Base-by-base conservation (phyloP, 1,284 basidiomycete species). In the Xerocomus nothofagi region DNA sequence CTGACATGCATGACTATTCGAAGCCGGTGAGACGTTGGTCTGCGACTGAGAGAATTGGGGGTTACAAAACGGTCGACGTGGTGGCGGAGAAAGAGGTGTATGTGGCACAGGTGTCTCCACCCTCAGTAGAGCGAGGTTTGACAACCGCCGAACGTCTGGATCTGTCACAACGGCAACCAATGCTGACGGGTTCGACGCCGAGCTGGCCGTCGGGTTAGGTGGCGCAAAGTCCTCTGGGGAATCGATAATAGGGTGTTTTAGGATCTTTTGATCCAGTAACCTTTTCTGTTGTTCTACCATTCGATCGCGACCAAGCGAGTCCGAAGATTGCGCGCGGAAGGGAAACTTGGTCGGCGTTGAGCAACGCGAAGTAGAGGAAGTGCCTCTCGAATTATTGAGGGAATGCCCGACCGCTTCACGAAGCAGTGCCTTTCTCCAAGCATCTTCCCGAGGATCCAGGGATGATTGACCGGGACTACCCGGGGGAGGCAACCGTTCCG, bases 381-480 rank as follows among this genome's bases (percentile, higher is more conserved):
- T 57, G 60, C 72, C 70, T 0, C 73, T 70, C 4, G 83, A 77
- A 41, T 74, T 77, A 51, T 78, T 82, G 32, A 89, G 71, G 6
- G 87, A 90, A 63, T 85, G 83, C 45, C 81, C 80, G 21, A 91
- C 86, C 30, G 86, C 88, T 63, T 86, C 78, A 18, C 80, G 80
- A 44, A 91, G 71, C 18, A 91, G 64, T 0, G 79, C 81, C 62
- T 80, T 86, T 50, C 88, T 74, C 88, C 88, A 91, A 14, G 74
- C 73, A 46, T 82, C 78, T 47, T 84, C 82, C 23, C 75, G 71
- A 14, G 73, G 67, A 58, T 79, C 79, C 42, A 76, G 68, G n/a
- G 77, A 75, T 36, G 81, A 80, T 47, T 76, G 63, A 20, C 77
- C 80, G n/a, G 82, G 81, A 58, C 79, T 85, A 29, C 66, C 70